Evolutionary conservation across 2,329 filamentous ascomycete species (phyloP), one percentile per base, ranked within the genome.

Genomic region (Colletotrichum spaethianum): DNA sequence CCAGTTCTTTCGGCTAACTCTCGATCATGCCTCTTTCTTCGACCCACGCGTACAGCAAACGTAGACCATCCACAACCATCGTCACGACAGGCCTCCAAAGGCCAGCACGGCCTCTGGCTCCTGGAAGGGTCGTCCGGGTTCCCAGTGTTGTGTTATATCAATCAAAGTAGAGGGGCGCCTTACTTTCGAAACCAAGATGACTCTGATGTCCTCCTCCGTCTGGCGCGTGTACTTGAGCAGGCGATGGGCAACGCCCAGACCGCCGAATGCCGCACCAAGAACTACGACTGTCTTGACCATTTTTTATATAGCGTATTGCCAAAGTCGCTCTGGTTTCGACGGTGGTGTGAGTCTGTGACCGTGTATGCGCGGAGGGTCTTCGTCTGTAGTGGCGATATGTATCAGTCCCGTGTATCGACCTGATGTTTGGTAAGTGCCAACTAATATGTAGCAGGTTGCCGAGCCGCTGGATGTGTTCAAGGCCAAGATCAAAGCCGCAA

Each of bases 101-200:
- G 65, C 55, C 23, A 31, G 65, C 48, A n/a, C 38, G 38, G 18
- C 33, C 57, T 28, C 28, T 12, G 20, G 28, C 7, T 63, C n/a
- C 52, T 36, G 53, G 11, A 1, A 52, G 20, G 4, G 23, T 48
- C 46, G 46, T 64, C 65, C 33, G 33, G 31, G 31, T 53, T 56
- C 20, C 36, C 6, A 26, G 40, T 12, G 18, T 20, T 59, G 38
- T 36, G 11, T 4, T 40, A 8, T 59, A 18, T 33, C 52, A 63
- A 48, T 69, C 23, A 26, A 26, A n/a, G 23, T 40, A 8, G 31
- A 53, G 16, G 1, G 26, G 8, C 28, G 28, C 50, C 78, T 76
- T 80, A 89, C 88, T 83, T 88, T 88, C 64, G 87, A 87, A 55
- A 90, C 84, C 20, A 90, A 83, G 57, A 90, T 82, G 56, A 90